Conservation (phyloP, 331 rosid species). For the Dryas integrifolia region DNA sequence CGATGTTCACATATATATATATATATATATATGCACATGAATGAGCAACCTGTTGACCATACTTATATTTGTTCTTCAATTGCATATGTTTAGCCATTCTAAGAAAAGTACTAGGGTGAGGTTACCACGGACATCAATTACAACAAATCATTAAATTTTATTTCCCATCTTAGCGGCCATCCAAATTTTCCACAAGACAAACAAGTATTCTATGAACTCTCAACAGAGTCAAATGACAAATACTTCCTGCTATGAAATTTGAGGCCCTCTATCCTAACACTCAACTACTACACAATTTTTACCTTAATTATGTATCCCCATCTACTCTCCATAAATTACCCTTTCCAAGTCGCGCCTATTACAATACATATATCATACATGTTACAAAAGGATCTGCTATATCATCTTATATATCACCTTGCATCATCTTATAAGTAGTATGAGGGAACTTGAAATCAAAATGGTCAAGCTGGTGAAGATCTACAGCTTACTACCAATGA, state of each 20-base stretch:
- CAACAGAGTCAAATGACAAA: slow-evolving; percentile 20
- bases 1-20: too few species aligned
- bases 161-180: slow-evolving; percentile 31
- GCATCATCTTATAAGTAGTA: slow-evolving; percentile 3
- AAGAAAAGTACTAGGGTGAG: too few species aligned
- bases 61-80: too few species aligned
- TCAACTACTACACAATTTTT: slow-evolving; percentile 25
- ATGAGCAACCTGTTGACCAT: too few species aligned
- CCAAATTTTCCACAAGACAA: slow-evolving; percentile 25
- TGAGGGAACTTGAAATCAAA: neutral
- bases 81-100: too few species aligned
- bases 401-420: slow-evolving; percentile 17
- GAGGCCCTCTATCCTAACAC: slow-evolving; percentile 22
- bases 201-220: slow-evolving; percentile 18
- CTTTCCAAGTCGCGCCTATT: slow-evolving; percentile 23
- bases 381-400: slow-evolving; percentile 42
- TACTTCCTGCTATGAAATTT: slow-evolving; percentile 21
- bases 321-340: slow-evolving; percentile 25
- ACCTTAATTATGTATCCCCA: slow-evolving; percentile 19
- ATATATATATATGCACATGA: too few species aligned
- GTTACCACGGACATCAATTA: neutral
- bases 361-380: slow-evolving; percentile 33
- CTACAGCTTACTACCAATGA: slow-evolving; percentile 19
- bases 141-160: slow-evolving; percentile 26
- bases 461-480: slow-evolving; percentile 2